Conservation (phyloP, 75 land plant species). For the Picea glauca region DNA sequence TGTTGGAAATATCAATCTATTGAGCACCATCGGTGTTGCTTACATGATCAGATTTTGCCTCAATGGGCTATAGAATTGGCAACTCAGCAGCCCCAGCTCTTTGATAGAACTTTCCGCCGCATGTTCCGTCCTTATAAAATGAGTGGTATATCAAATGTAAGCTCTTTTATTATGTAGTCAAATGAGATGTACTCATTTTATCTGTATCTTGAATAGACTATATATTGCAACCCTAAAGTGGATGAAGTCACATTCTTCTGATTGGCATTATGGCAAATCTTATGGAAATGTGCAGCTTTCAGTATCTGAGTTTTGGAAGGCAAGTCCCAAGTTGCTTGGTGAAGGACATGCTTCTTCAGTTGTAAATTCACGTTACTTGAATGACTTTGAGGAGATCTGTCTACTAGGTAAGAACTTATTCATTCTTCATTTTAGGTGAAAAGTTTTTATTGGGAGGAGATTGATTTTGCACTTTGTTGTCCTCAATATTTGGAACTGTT, state of each 20-base stretch:
- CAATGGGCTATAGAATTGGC: constrained; percentile 63
- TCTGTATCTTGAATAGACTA: not conserved
- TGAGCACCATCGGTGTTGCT: not conserved
- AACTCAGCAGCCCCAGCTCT: constrained; percentile 44
- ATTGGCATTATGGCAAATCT: not conserved
- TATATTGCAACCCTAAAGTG: not conserved
- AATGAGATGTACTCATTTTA: not conserved
- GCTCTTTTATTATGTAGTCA: not conserved
- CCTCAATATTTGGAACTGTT: not conserved
- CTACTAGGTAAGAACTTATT: constrained; percentile 57
- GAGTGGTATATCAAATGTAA: constrained; percentile 8
- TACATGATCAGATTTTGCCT: constrained; percentile 61
- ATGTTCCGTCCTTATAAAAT: constrained; percentile 49
- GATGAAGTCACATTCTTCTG: not conserved
- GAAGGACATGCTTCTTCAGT: constrained; percentile 27
- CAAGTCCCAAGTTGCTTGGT: constrained; percentile 31
- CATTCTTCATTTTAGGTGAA: not conserved
- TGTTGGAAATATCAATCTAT: not conserved
- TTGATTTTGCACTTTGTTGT: not conserved
- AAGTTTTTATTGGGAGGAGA: not conserved
- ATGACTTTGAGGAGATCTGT: constrained; percentile 90
- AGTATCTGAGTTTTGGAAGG: constrained; percentile 64
- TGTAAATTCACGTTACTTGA: constrained; percentile 68
- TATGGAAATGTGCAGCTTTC: constrained; percentile 37
- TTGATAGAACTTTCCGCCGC: constrained; percentile 49